These are phyloP conservation scores for Apiospora arundinis DNA, from an alignment of 2,329 filamentous ascomycete species.

Conservation along the genomic window DNA sequence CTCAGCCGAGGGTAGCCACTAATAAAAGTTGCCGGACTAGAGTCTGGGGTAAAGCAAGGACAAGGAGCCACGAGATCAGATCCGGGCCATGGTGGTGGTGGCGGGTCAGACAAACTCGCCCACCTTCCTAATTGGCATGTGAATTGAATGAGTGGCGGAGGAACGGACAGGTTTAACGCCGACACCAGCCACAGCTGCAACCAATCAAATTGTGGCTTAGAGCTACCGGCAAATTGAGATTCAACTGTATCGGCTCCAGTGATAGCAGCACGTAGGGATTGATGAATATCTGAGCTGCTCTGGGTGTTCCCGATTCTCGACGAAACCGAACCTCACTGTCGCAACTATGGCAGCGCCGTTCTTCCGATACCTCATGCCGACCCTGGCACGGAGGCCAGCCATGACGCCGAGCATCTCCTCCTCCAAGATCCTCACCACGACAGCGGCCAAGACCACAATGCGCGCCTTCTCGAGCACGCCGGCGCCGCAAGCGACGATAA, in stretches of 20 bases:
- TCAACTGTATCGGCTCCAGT: neutral
- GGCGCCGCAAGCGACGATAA: conserved; percentile 67
- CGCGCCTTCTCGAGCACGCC: conserved; percentile 65
- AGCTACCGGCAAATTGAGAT: conserved; percentile 12
- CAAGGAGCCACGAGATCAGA: neutral
- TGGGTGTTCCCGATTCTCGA: neutral
- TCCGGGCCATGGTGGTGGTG: neutral
- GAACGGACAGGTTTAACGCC: conserved; percentile 1
- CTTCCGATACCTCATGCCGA: conserved; percentile 39
- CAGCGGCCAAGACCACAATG: conserved; percentile 14
- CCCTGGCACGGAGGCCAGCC: conserved; percentile 39
- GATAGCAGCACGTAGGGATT: neutral
- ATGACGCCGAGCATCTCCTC: conserved; percentile 34
- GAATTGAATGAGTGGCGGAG: neutral
- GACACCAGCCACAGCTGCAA: neutral
- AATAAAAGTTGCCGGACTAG: conserved; percentile 20
- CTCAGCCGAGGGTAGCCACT: conserved; percentile 36
- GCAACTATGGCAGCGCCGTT: conserved; percentile 39
- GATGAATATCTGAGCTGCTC: conserved; percentile 8
- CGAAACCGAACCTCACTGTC: neutral
- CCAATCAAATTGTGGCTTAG: neutral
- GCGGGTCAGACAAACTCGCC: neutral
- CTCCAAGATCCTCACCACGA: conserved; percentile 29
- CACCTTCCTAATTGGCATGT: conserved; percentile 14
- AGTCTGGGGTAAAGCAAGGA: conserved; percentile 17